A percentile compares a stretch with the other conserved stretches of the same genome.
Evolutionary conservation across 257 asterid species (phyloP).

Genomic region (Handroanthus guayacan): DNA sequence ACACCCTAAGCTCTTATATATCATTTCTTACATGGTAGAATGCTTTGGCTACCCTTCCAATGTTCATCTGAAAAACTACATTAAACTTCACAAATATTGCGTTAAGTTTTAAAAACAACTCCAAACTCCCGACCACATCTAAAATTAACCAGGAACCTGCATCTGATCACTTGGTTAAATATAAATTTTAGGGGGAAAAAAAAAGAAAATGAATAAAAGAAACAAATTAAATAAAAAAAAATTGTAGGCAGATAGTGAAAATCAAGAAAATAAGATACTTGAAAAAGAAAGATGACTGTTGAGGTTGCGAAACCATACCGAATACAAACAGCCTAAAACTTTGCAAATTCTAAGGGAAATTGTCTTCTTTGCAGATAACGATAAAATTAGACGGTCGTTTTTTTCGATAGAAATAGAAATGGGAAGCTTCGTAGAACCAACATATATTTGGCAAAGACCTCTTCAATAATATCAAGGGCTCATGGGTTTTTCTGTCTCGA

Average conservation of each 20-base stretch:
- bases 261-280: constrained; percentile 15
- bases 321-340: not conserved
- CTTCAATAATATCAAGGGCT: constrained; percentile 24
- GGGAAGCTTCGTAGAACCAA: constrained; percentile 41
- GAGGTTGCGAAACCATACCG: not conserved
- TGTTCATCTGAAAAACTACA: no score
- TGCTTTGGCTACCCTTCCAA: no score
- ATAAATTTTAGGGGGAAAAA: no score
- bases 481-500: constrained; percentile 3
- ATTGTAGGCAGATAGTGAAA: not conserved
- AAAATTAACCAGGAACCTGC: no score
- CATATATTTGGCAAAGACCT: constrained; percentile 19
- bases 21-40: no score
- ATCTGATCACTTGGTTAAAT: no score
- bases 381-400: not conserved
- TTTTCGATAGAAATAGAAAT: not conserved
- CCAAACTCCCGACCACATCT: no score
- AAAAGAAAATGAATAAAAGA: no score
- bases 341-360: not conserved
- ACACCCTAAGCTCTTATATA: no score
- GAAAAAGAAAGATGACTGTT: not conserved
- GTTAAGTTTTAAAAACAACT: no score
- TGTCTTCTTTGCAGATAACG: constrained; percentile 5
- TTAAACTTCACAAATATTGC: no score
- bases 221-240: not conserved